phyloP scores from a whole-genome alignment of 2,329 filamentous ascomycete species.

The Aspergillus uvarum region DNA sequence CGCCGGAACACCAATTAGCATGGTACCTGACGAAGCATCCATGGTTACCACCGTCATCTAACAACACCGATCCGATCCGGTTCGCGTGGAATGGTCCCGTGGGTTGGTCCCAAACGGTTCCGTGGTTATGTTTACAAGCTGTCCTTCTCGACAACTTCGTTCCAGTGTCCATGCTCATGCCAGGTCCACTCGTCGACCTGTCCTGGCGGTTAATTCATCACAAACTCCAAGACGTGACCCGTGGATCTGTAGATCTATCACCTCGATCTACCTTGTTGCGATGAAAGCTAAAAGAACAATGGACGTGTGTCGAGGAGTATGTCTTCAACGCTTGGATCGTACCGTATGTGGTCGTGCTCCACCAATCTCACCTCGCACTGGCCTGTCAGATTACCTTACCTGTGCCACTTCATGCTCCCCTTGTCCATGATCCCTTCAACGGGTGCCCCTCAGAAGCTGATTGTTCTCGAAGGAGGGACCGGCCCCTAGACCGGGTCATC shows the following conservation, averaged over 20 bases:
- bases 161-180: neutral
- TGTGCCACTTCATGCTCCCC: conserved; percentile 7
- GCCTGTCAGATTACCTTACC: conserved; percentile 10
- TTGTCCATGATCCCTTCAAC: conserved; percentile 5
- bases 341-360: neutral
- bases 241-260: conserved; percentile 8
- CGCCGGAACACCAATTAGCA: conserved; percentile 3
- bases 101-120: conserved; percentile 22
- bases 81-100: conserved; percentile 22
- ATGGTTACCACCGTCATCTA: conserved; percentile 9
- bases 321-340: conserved; percentile 2
- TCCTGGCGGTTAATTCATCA: conserved; percentile 1
- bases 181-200: neutral
- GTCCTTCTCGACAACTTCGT: neutral
- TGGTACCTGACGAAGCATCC: conserved; percentile 14
- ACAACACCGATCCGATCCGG: conserved; percentile 20
- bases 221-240: conserved; percentile 4
- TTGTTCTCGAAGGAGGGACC: conserved; percentile 16
- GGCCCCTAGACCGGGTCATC: conserved; percentile 19
- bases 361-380: conserved; percentile 4
- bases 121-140: conserved; percentile 1
- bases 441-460: conserved; percentile 10
- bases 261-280: conserved; percentile 3
- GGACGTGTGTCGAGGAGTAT: neutral
- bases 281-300: neutral